A percentile compares a stretch with the other conserved stretches of the same genome.
Evolutionary conservation across 306 rosid genomes (phyloP).

Genomic region (Cajanus cajan): DNA sequence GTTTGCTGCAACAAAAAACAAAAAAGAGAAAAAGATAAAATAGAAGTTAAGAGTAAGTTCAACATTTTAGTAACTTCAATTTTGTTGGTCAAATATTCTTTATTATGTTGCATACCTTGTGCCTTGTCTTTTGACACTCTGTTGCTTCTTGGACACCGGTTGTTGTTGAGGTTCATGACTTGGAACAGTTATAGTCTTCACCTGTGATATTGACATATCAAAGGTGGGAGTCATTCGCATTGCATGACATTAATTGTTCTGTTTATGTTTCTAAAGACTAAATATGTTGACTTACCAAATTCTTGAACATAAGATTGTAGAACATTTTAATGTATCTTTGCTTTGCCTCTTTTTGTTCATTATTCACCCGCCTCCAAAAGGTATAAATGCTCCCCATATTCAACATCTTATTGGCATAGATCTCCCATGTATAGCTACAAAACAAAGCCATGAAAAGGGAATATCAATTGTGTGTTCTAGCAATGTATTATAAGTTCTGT

Average conservation of each 20-base stretch:
- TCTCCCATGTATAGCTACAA: constrained; percentile 88
- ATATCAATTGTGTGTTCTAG: neutral
- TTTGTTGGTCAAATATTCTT: neutral
- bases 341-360: constrained; percentile 67
- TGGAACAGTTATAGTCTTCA: constrained; percentile 51
- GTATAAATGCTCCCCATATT: constrained; percentile 71
- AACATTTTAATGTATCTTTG: constrained; percentile 75
- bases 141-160: constrained; percentile 37
- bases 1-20: constrained; percentile 36
- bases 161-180: constrained; percentile 48
- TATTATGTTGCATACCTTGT: constrained; percentile 43
- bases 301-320: constrained; percentile 65
- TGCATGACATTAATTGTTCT: neutral
- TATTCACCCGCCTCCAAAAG: constrained; percentile 72
- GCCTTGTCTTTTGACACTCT: constrained; percentile 27
- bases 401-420: constrained; percentile 75
- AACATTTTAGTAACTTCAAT: constrained; percentile 3
- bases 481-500: neutral
- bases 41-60: constrained; percentile 31
- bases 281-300: constrained; percentile 49
- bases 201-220: constrained; percentile 45
- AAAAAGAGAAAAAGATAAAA: neutral
- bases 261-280: neutral
- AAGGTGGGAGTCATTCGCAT: constrained; percentile 4
- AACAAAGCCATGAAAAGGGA: constrained; percentile 14